Conservation (phyloP, 2,329 filamentous ascomycete genomes). For the Thermothelomyces thermophilus region DNA sequence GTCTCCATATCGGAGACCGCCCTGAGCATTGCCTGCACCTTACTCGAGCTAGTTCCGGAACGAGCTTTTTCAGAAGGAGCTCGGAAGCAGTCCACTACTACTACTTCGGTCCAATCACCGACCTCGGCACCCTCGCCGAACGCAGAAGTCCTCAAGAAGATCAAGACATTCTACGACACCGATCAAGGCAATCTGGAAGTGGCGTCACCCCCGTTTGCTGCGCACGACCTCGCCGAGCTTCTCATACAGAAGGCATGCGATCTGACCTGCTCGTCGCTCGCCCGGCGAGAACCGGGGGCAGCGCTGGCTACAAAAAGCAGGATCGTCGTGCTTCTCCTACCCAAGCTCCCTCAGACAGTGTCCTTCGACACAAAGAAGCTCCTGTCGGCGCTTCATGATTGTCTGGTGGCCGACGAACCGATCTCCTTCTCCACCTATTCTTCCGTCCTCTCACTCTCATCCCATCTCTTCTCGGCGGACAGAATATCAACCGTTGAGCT, state of each 20-base stretch:
- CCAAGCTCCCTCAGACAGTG: constrained; percentile 43
- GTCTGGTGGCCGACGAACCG: constrained; percentile 34
- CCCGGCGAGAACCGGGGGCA: constrained; percentile 34
- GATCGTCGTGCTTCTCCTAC: constrained; percentile 51
- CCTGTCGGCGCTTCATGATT: constrained; percentile 44
- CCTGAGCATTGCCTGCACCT: constrained; percentile 45
- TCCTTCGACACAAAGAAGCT: constrained; percentile 42
- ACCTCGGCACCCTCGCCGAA: constrained; percentile 33
- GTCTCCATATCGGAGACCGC: constrained; percentile 28
- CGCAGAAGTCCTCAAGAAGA: constrained; percentile 51
- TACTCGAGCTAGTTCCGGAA: constrained; percentile 60
- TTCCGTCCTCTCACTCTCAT: constrained; percentile 51
- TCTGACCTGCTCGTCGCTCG: constrained; percentile 44
- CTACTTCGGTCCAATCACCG: no score
- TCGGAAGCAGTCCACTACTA: constrained; percentile 23
- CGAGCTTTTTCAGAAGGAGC: constrained; percentile 55
- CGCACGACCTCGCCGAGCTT: constrained; percentile 51
- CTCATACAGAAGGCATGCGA: constrained; percentile 55
- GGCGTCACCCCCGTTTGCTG: constrained; percentile 51
- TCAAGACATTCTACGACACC: constrained; percentile 60
- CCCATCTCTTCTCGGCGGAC: constrained; percentile 48
- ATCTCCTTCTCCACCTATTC: constrained; percentile 51
- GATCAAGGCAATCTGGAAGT: constrained; percentile 65
- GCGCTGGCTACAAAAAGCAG: constrained; percentile 53
- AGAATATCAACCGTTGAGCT: constrained; percentile 48